These are phyloP conservation scores for Candida krabiensis DNA, from an alignment of 805 yeast genomes.

Conservation along the genomic window DNA sequence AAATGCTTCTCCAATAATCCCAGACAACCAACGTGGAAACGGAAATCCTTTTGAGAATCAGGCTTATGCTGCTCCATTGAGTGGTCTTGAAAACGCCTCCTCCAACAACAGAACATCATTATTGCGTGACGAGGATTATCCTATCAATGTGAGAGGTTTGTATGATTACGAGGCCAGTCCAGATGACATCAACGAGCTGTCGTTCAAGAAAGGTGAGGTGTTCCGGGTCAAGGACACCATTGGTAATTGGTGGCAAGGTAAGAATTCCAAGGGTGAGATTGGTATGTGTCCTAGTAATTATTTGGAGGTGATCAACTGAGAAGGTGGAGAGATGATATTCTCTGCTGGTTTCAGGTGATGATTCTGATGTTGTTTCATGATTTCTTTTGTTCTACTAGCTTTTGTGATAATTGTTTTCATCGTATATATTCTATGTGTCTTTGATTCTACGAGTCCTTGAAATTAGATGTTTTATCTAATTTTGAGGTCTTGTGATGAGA, in stretches of 20 bases:
- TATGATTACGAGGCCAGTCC: slow-evolving; percentile 88
- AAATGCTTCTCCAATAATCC: slow-evolving; percentile 4
- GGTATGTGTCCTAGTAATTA: slow-evolving; percentile 97
- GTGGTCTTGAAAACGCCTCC: slow-evolving; percentile 38
- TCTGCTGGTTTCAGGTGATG: too few species aligned
- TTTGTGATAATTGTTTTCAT: too few species aligned
- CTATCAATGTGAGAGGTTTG: slow-evolving; percentile 82
- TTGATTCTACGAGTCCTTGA: too few species aligned
- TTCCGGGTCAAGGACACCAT: slow-evolving; percentile 88
- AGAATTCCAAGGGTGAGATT: slow-evolving; percentile 83
- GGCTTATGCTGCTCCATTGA: slow-evolving; percentile 34
- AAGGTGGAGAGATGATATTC: neutral
- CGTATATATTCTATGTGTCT: too few species aligned
- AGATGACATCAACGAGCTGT: slow-evolving; percentile 88
- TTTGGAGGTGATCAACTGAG: slow-evolving; percentile 62
- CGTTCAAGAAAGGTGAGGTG: slow-evolving; percentile 89
- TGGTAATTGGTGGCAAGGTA: slow-evolving; percentile 99
- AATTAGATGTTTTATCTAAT: too few species aligned
- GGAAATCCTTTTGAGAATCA: slow-evolving; percentile 23
- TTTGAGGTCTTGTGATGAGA: too few species aligned
- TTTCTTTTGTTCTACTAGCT: neutral
- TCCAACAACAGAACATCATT: slow-evolving; percentile 15
- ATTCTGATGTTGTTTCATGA: neutral
- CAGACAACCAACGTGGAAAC: slow-evolving; percentile 7
- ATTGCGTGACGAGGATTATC: slow-evolving; percentile 49